phyloP scores from a whole-genome alignment of 331 rosid genomes.

The Cucumis variabilis region DNA sequence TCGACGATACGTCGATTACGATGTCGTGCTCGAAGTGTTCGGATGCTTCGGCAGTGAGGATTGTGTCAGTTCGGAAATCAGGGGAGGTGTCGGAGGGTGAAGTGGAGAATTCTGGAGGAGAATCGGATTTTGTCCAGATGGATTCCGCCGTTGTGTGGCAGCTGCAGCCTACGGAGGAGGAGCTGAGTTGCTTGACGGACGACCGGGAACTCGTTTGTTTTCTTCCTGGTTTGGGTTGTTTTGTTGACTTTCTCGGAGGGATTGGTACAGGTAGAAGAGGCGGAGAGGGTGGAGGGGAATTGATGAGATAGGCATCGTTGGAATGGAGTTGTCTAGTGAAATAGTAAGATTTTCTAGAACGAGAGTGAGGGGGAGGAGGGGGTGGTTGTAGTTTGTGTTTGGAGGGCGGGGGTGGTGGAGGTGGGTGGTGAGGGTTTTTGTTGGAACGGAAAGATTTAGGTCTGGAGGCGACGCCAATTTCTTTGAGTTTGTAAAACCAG shows the following conservation, averaged over 20 bases:
- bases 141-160: slow-evolving; percentile 59
- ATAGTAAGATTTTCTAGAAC: slow-evolving; percentile 82
- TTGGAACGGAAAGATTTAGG: slow-evolving; percentile 40
- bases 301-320: slow-evolving; percentile 7
- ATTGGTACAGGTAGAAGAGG: slow-evolving; percentile 28
- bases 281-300: slow-evolving; percentile 55
- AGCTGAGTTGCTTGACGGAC: slow-evolving; percentile 37
- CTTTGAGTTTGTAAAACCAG: slow-evolving; percentile 89
- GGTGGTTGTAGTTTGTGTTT: not conserved
- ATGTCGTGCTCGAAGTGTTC: slow-evolving; percentile 50
- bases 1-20: slow-evolving; percentile 63
- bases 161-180: slow-evolving; percentile 56
- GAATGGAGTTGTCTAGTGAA: slow-evolving; percentile 71
- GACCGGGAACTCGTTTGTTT: slow-evolving; percentile 17
- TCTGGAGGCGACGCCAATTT: slow-evolving; percentile 59
- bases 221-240: slow-evolving; percentile 49
- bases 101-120: slow-evolving; percentile 44
- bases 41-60: slow-evolving; percentile 45
- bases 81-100: slow-evolving; percentile 42
- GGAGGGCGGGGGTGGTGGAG: slow-evolving; percentile 25
- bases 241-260: slow-evolving; percentile 60
- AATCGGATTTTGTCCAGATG: slow-evolving; percentile 61
- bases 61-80: slow-evolving; percentile 67
- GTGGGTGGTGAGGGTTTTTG: slow-evolving; percentile 50
- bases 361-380: slow-evolving; percentile 35